These are phyloP conservation scores for Camellia lanceoleosa DNA, from an alignment of 148 eudicot species.

Conservation along the genomic window DNA sequence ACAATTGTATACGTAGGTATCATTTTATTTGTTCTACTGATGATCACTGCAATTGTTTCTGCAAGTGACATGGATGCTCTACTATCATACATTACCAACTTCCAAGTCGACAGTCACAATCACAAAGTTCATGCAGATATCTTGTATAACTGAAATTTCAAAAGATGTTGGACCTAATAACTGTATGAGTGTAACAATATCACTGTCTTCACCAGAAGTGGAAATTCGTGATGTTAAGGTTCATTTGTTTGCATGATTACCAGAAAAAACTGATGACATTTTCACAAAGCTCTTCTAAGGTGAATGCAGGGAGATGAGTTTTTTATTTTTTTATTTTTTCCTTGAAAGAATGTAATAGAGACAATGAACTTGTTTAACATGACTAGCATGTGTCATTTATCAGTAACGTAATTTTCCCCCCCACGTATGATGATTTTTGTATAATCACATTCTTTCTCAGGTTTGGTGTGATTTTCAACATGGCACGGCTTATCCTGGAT, in stretches of 20 bases:
- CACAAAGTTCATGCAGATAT: neutral
- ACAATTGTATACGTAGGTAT: constrained; percentile 83
- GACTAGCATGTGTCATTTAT: neutral
- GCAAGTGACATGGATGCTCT: neutral
- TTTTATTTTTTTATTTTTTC: neutral
- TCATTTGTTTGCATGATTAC: neutral
- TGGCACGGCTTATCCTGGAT: constrained; percentile 70
- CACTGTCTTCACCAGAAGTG: neutral
- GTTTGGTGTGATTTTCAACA: constrained; percentile 82
- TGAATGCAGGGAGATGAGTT: neutral
- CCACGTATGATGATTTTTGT: neutral
- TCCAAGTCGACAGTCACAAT: neutral
- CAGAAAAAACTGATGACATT: neutral
- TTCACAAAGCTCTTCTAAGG: neutral
- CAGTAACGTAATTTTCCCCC: neutral
- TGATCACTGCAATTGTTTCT: neutral
- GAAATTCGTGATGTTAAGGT: neutral
- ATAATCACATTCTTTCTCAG: constrained; percentile 30
- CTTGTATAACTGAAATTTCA: neutral
- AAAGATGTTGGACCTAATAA: neutral
- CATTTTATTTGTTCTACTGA: constrained; percentile 18
- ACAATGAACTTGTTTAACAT: neutral
- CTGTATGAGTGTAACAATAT: neutral
- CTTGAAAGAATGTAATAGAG: neutral
- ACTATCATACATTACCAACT: neutral